Base-by-base conservation (phyloP, 371 early-diverging fungal species). In the Nematocida major region DNA sequence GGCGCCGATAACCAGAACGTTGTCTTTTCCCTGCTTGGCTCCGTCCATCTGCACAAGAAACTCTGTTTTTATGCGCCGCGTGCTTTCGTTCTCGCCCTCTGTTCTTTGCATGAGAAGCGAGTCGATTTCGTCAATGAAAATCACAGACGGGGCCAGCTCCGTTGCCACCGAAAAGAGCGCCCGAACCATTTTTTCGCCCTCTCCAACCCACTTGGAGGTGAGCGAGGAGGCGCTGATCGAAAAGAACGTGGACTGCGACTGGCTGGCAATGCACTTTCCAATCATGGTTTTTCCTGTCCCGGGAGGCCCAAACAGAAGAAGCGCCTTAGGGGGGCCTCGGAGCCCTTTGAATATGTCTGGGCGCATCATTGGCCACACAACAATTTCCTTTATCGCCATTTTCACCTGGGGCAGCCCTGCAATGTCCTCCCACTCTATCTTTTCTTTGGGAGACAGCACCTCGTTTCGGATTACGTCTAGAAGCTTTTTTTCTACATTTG, bases 201-300 rank as follows among this genome's bases (percentile, higher is more conserved):
- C 94, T 30, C 95, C 95, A 15, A 93, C 88, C 92, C 93, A 95
- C 81, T 94, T 94, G 13, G 91, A 90, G 1, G 93, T 93, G 40
- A 95, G 85, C 5, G 92, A 90, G 9, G 91, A 90, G 0, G 91
- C 88, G 78, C 88, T 88, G 34, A 97, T 88, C 1, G 91, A 86
- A 79, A 96, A 88, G 83, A 96, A 97, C 49, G 91, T 92, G 20
- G 94, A 92, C 2, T 89, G 86, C 0, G 91, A 90, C 79, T 94
- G 93, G 0, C 89, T 88, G 0, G 96, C 96, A 0, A 94, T 90
- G 83, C 91, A 91, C 65, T 91, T 91, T 36, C 90, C 94, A 43
- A 94, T 90, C 84, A 94, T 85, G 1, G 94, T 94, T 82, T 94
- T 92, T 38, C 91, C 91, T 77, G 84, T 95, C 1, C 96, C 96